phyloP scores from a whole-genome alignment of 257 asterid species.

The Penstemon davidsonii region DNA sequence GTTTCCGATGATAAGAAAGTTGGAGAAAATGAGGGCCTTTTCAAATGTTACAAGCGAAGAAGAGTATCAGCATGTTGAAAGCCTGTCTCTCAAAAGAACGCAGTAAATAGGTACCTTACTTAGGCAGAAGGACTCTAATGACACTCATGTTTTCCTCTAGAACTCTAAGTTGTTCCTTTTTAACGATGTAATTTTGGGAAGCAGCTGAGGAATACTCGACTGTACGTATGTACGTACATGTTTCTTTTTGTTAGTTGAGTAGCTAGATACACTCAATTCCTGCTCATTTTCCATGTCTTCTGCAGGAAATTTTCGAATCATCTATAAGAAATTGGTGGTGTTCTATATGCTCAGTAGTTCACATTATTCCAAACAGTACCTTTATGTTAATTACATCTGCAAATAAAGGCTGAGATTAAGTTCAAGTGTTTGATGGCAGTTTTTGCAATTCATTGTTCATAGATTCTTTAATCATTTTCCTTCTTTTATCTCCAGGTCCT shows the following conservation, averaged over 20 bases:
- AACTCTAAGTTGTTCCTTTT: background rate
- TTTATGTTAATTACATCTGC: too few relatives aligned
- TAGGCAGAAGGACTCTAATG: background rate
- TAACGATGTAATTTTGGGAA: background rate
- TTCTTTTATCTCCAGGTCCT: too few relatives aligned
- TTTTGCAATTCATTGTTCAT: too few relatives aligned
- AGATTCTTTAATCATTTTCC: too few relatives aligned
- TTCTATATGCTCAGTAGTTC: background rate
- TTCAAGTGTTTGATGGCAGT: too few relatives aligned
- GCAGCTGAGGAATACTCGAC: background rate
- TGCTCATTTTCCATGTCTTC: background rate
- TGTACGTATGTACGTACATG: background rate
- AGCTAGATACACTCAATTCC: background rate
- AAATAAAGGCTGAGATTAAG: too few relatives aligned
- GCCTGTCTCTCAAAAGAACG: too few relatives aligned
- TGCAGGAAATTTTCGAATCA: background rate
- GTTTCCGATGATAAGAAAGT: background rate
- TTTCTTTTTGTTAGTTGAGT: too few relatives aligned
- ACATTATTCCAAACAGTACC: too few relatives aligned
- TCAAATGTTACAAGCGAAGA: slow-evolving; percentile 22
- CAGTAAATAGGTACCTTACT: background rate
- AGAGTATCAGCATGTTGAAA: slow-evolving; percentile 1
- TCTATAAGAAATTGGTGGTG: background rate
- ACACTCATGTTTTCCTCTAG: background rate
- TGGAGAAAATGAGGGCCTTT: background rate